Evolutionary conservation across 1,139 yeast species (phyloP), one percentile per base, ranked within the genome.

Genomic region (Taiozyma onychis): DNA sequence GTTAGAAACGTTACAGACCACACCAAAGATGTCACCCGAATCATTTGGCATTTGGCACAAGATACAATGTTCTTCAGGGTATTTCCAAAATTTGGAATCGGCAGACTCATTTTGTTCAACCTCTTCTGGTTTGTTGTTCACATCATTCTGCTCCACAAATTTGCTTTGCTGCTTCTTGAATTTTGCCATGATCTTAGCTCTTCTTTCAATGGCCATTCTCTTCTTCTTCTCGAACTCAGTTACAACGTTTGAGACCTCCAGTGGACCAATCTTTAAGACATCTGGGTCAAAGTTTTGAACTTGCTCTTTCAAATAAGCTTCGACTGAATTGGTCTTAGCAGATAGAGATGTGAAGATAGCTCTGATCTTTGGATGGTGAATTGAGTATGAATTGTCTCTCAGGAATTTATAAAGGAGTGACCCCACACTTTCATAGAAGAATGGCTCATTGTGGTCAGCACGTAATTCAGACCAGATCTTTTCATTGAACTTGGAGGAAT

Each of bases 21-120:
- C 76, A 0, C 96, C 97, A 69, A 86, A 89, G 0, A 88, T 80
- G 11, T 88, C 90, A 26, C 80, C 79, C 13, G 78, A 77, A 26
- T 77, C 80, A 3, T 83, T 77, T 0, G 90, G 85, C 80, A 88
- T 89, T 59, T 91, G 95, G 65, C 99, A 93, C 32, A 93, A 74
- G 41, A 91, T 85, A 64, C 99, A 93, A 54, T 83, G 86, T 41
- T 85, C 84, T 42, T 83, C 86, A 0, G 96, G 96, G 60, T 80
- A 89, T 41, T 71, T 71, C 95, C 95, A 88, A 8, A 74, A 77
- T 2, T 63, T 67, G 13, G 11, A 26, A 10, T 45, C 41, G 9
- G 41, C 45, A 13, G 30, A 26, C 7, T 26, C 39, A 22, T n/a
- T 13, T 32, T 41, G 42, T 10, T 44, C 37, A 13, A 30, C 30